Evolutionary conservation across 2,329 filamentous ascomycete genomes (phyloP), one percentile per base, ranked within the genome.

Genomic region (Pestalotiopsis sp.): DNA sequence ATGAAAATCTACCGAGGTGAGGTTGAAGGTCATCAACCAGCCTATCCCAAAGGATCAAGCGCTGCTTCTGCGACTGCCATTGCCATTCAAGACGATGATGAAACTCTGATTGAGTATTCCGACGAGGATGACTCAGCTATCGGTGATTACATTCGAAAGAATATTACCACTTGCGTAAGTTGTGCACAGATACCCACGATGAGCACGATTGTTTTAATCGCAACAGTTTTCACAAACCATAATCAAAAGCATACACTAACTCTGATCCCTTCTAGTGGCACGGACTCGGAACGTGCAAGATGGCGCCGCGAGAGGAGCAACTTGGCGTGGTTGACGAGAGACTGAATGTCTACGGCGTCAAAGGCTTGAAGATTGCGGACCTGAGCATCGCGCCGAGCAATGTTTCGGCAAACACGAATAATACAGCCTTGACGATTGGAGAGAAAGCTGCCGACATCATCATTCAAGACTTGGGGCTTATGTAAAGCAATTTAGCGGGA

Each of bases 401-500:
- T 62, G 78, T 82, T 25, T 72, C 71, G 68, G 72, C 78, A 0
- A 86, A 87, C 66, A 85, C 84, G 1, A 81, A 81, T 61, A 83
- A 81, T 27, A 82, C 81, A 3, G 84, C 84, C 0, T 73, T 85
- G 12, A 69, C 81, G 12, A 74, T 86, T 38, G 84, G 84, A 1
- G 84, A 86, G 76, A 81, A 80, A 75, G 80, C 78, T 1, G 79
- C 79, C 0, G 79, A 80, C 66, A 78, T 82, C 20, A 72, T 81
- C 12, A 76, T 78, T 7, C 71, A 70, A 65, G 80, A 81, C 64
- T 58, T 81, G 4, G 73, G 75, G 5, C 69, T 67, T 3, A 52
- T 52, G 2, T 20, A 20, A 17, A 17, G 39, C 39, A 41, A 41
- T 41, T 41, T 41, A 11, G 27, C 7, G 27, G 27, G 27, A 31